Evolutionary conservation across 1,284 basidiomycete species (phyloP), one percentile per base, ranked within the genome.

Genomic region (Tilletia setariae): DNA sequence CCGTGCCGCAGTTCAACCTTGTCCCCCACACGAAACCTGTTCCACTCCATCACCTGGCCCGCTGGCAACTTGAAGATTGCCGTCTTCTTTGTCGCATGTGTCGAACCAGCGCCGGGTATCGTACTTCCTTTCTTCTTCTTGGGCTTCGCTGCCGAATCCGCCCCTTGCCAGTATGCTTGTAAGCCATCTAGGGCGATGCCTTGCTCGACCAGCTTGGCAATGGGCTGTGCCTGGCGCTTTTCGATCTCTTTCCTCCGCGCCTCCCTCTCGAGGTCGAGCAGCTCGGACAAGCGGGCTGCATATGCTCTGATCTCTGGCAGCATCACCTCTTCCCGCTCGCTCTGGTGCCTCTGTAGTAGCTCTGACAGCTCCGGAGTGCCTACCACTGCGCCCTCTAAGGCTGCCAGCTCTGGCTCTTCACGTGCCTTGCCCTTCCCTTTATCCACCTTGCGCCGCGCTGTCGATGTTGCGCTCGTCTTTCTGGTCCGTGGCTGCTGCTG

Each of bases 41-140:
- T 67, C 66, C 66, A 67, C 13, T 47, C 56, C 35, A 67, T 40
- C 15, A 28, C 19, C 53, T 42, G 56, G 11, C 49, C 72, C 9
- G 73, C 79, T 25, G 73, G 71, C 30, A 74, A 70, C 65, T 78
- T 78, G 62, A 80, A 80, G 21, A 79, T 74, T 21, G 73, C 79
- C 25, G 75, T 70, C 19, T 69, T 65, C 59, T 77, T 76, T 61
- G 76, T 77, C 69, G 74, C 76, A 51, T 75, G 74, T 40, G 73
- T 70, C 11, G 65, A 66, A 42, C 66, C 72, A 6, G 65, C 67
- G 43, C 66, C 73, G 49, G 71, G 67, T 7, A 16, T 4, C 3
- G 46, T 7, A 6, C 19, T 16, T 7, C 15, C 28, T 30, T 25
- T 30, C 28, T 25, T 30, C 32, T 61, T 61, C 28, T 35, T 61